Percentiles rank a stretch among this genome's conserved stretches.
Conservation (phyloP, 148 eudicot genomes). For the Rhododendron mucronatum region DNA sequence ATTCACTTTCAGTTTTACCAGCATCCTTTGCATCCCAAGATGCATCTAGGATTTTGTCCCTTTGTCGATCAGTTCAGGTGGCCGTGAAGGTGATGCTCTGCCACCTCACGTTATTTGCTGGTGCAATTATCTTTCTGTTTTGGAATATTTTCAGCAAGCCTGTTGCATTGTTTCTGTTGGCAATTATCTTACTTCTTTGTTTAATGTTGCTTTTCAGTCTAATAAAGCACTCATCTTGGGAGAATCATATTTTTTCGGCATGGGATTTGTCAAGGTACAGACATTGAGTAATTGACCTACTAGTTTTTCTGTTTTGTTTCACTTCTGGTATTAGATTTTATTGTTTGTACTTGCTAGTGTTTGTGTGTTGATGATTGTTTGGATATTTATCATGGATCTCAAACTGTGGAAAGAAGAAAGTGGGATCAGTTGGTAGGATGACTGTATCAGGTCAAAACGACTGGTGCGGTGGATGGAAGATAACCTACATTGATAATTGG, state of each 20-base stretch:
- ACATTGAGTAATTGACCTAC: not conserved
- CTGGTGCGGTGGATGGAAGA: not conserved
- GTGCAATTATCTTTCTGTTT: not conserved
- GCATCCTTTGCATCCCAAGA: slow-evolving; percentile 76
- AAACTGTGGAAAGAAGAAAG: not conserved
- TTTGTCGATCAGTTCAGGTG: slow-evolving; percentile 72
- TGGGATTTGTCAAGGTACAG: slow-evolving; percentile 79
- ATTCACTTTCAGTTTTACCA: slow-evolving; percentile 79
- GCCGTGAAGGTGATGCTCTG: slow-evolving; percentile 63
- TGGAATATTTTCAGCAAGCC: not conserved
- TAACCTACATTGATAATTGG: not conserved
- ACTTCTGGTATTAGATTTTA: not conserved
- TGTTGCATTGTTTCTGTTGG: not conserved
- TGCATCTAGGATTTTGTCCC: slow-evolving; percentile 71
- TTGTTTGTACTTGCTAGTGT: not conserved
- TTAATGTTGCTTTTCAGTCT: slow-evolving; percentile 51
- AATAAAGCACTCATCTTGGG: slow-evolving; percentile 67
- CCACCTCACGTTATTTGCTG: not conserved
- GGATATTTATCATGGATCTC: not conserved
- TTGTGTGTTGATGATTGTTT: not conserved
- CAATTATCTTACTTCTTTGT: slow-evolving; percentile 6
- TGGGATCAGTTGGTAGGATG: not conserved
- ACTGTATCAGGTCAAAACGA: not conserved
- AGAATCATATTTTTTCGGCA: slow-evolving; percentile 77
- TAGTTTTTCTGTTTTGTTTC: not conserved